Evolutionary conservation across 2,329 filamentous ascomycete genomes (phyloP), one percentile per base, ranked within the genome.

Genomic region (Xylaria polymorpha): DNA sequence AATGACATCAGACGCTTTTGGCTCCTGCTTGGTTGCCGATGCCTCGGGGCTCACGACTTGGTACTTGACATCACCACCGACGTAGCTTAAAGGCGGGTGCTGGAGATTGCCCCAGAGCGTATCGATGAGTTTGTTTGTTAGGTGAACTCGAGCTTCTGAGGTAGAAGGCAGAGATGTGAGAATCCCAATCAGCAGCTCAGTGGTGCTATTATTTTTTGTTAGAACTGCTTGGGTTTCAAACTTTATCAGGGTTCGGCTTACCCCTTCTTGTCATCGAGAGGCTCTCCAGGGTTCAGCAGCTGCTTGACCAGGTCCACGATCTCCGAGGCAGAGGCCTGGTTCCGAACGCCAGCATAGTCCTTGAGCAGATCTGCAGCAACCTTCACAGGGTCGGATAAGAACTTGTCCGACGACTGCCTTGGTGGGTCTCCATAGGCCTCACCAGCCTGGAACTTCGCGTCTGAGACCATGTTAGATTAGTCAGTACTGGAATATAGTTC

Each of bases 231-330:
- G 7, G 12, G 48, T 39, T 62, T 48, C 1, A 15, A 6, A 0
- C n/a, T 10, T 14, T 18, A 41, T 20, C 10, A n/a, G 10, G 10
- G 43, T 25, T 9, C 1, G 10, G 39, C 75, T 76, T 73, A 81
- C 80, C 79, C 78, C 57, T 81, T 84, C 76, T 87, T 90, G 74
- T 92, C 90, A 73, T 92, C 83, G 18, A 88, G 79, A 8, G 84
- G 83, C 50, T 86, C 81, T 2, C 86, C 86, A n/a, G 83, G 83
- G 65, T 70, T 68, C 55, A 68, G 37, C 15, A 81, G 61, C 41
- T 75, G 74, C 20, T 80, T 78, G 51, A 82, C 72, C 35, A 82
- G 77, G 4, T 64, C 74, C 5, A 73, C 71, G 14, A 82, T 65
- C 58, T 82, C 73, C 4, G 72, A 48, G 15, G 74, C 48, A 29